Conservation (phyloP, 2,329 filamentous ascomycete genomes). For the Cladosporium sp. region DNA sequence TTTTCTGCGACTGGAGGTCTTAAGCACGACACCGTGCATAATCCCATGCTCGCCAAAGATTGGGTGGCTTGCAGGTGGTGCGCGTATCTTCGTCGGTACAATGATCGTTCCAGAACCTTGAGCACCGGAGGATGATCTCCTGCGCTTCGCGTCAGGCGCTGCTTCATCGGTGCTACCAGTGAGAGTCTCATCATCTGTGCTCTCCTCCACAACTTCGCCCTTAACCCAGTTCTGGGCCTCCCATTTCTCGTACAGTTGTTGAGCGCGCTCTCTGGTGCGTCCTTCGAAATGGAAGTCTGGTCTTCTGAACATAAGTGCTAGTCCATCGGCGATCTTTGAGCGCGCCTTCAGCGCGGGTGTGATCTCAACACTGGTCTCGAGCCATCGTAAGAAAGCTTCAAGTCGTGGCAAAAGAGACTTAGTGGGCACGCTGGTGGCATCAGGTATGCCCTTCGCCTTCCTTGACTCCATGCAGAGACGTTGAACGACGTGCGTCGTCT, state of each 20-base stretch:
- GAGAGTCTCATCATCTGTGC: conserved; percentile 7
- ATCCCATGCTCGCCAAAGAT: conserved; percentile 33
- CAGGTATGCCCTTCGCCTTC: not conserved
- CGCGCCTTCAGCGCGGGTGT: conserved; percentile 25
- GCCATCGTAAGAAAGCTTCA: conserved; percentile 25
- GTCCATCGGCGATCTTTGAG: conserved; percentile 23
- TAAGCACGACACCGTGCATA: conserved; percentile 27
- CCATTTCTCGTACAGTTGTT: conserved; percentile 26
- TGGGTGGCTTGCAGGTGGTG: conserved; percentile 26
- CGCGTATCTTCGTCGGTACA: not conserved
- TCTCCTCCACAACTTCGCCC: conserved; percentile 9
- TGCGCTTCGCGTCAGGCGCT: not conserved
- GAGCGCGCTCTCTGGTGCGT: conserved; percentile 23
- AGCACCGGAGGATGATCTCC: conserved; percentile 16
- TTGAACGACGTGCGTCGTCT: not conserved
- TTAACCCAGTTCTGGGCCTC: conserved; percentile 29
- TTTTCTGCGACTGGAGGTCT: not conserved
- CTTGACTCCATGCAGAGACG: not conserved
- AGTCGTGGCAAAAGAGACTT: conserved; percentile 22
- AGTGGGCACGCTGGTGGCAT: not conserved
- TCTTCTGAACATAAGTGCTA: conserved; percentile 25
- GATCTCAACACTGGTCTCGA: conserved; percentile 27
- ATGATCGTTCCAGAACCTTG: not conserved
- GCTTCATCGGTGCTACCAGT: not conserved
- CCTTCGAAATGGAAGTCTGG: conserved; percentile 25